Conservation (phyloP, 805 yeast genomes). For the Sugiyamaella smithiae region DNA sequence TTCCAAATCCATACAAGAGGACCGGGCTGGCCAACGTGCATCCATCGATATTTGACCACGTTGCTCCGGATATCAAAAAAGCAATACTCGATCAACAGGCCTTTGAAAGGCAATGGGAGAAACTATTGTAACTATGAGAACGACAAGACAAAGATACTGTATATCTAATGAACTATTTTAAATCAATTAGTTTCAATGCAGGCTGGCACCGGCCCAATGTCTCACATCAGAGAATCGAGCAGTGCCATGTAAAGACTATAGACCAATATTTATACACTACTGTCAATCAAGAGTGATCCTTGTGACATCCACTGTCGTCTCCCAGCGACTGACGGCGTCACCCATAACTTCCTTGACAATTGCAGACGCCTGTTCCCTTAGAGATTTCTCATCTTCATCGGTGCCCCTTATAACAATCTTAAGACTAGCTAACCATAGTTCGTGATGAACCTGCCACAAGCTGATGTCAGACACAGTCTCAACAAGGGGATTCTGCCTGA, state of each 20-base stretch:
- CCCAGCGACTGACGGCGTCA: slow-evolving; percentile 30
- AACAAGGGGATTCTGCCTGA: slow-evolving; percentile 31
- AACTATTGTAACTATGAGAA: too few relatives aligned
- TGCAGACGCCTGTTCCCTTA: slow-evolving; percentile 32
- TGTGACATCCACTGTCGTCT: slow-evolving; percentile 37
- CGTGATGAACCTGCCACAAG: slow-evolving; percentile 45
- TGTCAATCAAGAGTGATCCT: slow-evolving; percentile 22
- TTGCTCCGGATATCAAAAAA: slow-evolving; percentile 51
- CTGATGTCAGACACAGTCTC: slow-evolving; percentile 32
- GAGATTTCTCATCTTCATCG: slow-evolving; percentile 32
- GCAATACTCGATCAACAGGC: slow-evolving; percentile 27
- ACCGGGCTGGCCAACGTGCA: slow-evolving; percentile 69
- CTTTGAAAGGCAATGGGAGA: slow-evolving; percentile 22
- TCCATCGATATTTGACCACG: slow-evolving; percentile 50
- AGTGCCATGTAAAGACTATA: too few relatives aligned
- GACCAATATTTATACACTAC: background rate
- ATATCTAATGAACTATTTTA: background rate
- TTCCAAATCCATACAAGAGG: slow-evolving; percentile 47
- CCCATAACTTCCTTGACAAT: slow-evolving; percentile 28
- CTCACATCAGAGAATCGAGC: too few relatives aligned
- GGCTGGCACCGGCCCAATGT: too few relatives aligned
- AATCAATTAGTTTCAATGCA: too few relatives aligned
- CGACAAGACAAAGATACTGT: background rate
- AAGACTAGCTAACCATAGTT: slow-evolving; percentile 40
- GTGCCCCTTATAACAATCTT: slow-evolving; percentile 35